A percentile compares a stretch with the other conserved stretches of the same genome.
Conservation (phyloP, 768 basidiomycete genomes). For the Mycena belliarum region DNA sequence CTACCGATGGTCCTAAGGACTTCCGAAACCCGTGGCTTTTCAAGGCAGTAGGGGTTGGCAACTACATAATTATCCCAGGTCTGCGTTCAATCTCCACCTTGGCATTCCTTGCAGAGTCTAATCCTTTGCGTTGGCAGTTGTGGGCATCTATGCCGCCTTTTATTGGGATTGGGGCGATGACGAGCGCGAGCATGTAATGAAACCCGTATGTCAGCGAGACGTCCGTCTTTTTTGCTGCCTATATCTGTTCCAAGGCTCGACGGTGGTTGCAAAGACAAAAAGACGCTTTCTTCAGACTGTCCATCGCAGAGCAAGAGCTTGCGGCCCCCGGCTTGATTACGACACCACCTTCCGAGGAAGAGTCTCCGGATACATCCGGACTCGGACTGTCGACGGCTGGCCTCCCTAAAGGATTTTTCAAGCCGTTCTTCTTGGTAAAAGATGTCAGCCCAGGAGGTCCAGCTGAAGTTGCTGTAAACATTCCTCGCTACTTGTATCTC, state of each 20-base stretch:
- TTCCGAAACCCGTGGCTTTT: slow-evolving; percentile 21
- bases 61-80: slow-evolving; percentile 21
- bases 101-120: not conserved
- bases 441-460: slow-evolving; percentile 11
- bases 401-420: slow-evolving; percentile 21
- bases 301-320: slow-evolving; percentile 41
- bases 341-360: not conserved
- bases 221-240: not conserved
- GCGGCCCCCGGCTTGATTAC: not conserved
- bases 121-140: slow-evolving; percentile 7
- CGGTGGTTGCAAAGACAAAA: slow-evolving; percentile 44
- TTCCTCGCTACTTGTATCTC: not conserved
- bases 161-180: slow-evolving; percentile 29
- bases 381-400: slow-evolving; percentile 13
- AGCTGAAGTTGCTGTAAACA: slow-evolving; percentile 15
- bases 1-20: not conserved
- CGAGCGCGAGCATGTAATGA: slow-evolving; percentile 50
- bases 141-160: slow-evolving; percentile 18
- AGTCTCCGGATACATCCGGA: not conserved
- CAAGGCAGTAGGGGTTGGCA: slow-evolving; percentile 16
- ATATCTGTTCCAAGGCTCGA: slow-evolving; percentile 35
- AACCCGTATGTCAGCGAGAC: slow-evolving; percentile 36
- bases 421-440: slow-evolving; percentile 21
- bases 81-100: not conserved
- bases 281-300: slow-evolving; percentile 44